Evolutionary conservation across 768 basidiomycete species (phyloP), one percentile per base, ranked within the genome.

Genomic region (Pholiota microspora): DNA sequence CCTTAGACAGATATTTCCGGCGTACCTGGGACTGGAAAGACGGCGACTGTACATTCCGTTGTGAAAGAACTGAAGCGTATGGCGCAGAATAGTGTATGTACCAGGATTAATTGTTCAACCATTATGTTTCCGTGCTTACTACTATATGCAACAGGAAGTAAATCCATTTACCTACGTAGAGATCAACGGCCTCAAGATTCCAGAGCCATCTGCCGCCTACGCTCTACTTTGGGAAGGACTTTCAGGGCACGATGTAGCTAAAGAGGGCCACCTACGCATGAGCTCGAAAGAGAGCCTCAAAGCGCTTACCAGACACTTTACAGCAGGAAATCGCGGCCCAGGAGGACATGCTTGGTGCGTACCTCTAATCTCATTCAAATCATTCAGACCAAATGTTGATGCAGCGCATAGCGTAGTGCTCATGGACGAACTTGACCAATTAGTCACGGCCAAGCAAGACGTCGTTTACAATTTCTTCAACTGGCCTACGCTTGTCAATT

Each of bases 381-480:
- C n/a, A 31, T 9, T 52, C 31, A 46, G 42, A 12, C 54, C 49
- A 21, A 34, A 49, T 45, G 9, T 10, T 12, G 18, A n/a, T n/a
- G 23, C 31, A n/a, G n/a, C n/a, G n/a, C n/a, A n/a, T 59, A 98
- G 94, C 54, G 89, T 98, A 4, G 94, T 98, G 4, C 77, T 99
- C 13, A 98, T 99, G 92, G 96, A 99, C 68, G 97, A 99, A 71
- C 80, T 99, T 4, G 97, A 99, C 71, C 97, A 98, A 68, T 79
- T 99, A 25, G 85, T 98, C 62, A 98, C 96, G 1, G 77, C 89
- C 15, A 97, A 97, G 67, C 96, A 99, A 68, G 96, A 99, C 55
- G 96, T 99, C 8, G 90, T 99, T 18, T 99, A 99, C 72, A 98
- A 98, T 65, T 98, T 99, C 72, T 98, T 98, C 80, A 98, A 99